Conservation (phyloP, 306 rosid genomes). For the Inga laurina region DNA sequence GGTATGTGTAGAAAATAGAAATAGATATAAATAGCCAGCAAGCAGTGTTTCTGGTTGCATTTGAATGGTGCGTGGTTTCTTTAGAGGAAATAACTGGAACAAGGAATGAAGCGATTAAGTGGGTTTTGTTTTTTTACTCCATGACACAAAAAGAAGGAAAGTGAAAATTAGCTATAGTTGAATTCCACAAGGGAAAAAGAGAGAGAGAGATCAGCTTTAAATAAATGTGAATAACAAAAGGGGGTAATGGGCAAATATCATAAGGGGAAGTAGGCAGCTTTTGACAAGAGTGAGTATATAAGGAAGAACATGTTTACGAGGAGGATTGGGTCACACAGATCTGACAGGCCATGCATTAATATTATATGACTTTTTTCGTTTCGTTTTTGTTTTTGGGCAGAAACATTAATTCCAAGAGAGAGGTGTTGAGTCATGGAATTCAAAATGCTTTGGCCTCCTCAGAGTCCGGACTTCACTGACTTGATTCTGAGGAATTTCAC, state of each 20-base stretch:
- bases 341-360: conserved; percentile 52
- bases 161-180: conserved; percentile 28
- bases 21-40: neutral
- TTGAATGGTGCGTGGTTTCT: conserved; percentile 17
- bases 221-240: conserved; percentile 17
- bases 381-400: neutral
- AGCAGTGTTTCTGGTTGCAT: conserved; percentile 9
- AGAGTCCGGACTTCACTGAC: conserved; percentile 51
- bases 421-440: conserved; percentile 43
- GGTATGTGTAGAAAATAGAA: neutral
- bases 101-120: neutral
- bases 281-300: conserved; percentile 36
- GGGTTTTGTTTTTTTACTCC: neutral
- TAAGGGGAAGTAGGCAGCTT: conserved; percentile 28
- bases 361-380: conserved; percentile 27
- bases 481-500: conserved; percentile 53
- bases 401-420: conserved; percentile 33
- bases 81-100: conserved; percentile 10
- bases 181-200: conserved; percentile 24
- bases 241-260: conserved; percentile 26
- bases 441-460: conserved; percentile 55
- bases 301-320: conserved; percentile 49
- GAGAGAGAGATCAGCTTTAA: conserved; percentile 8
- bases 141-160: conserved; percentile 2
- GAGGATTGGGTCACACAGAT: conserved; percentile 57